These are phyloP conservation scores for Mitosporidium daphniae DNA, from an alignment of 371 early-diverging fungal species.

Conservation along the genomic window DNA sequence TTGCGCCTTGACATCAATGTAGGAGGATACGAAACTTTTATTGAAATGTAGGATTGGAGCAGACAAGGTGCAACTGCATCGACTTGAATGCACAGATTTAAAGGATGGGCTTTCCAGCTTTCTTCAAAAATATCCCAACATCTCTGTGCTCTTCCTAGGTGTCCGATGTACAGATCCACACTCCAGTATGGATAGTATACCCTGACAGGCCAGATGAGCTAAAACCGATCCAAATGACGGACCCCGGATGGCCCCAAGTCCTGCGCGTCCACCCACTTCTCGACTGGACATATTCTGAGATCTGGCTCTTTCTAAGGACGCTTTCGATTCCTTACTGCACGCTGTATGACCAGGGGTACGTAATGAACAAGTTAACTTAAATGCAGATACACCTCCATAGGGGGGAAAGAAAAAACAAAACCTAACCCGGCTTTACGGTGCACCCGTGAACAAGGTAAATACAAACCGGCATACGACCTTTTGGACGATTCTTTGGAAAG, in stretches of 20 bases:
- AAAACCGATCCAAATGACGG: slow-evolving; percentile 27
- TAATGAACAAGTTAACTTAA: slow-evolving; percentile 1
- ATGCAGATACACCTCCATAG: slow-evolving; percentile 56
- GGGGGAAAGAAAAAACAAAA: slow-evolving; percentile 34
- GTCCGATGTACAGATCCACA: slow-evolving; percentile 59
- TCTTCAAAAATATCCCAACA: slow-evolving; percentile 13
- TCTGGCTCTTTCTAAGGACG: slow-evolving; percentile 34
- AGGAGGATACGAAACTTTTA: no score
- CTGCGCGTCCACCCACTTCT: slow-evolving; percentile 67
- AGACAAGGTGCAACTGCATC: background rate
- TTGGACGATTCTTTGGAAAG: slow-evolving; percentile 23
- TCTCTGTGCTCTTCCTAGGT: slow-evolving; percentile 48
- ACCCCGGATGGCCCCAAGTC: slow-evolving; percentile 51
- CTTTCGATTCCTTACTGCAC: slow-evolving; percentile 42
- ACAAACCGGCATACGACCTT: slow-evolving; percentile 26
- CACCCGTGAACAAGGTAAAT: slow-evolving; percentile 11
- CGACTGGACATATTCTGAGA: slow-evolving; percentile 40
- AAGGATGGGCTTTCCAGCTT: slow-evolving; percentile 26
- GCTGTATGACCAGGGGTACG: slow-evolving; percentile 45
- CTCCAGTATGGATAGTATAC: slow-evolving; percentile 14
- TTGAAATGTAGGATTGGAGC: no score
- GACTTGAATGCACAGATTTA: slow-evolving; percentile 15
- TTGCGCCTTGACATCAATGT: no score
- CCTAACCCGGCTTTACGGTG: slow-evolving; percentile 28
- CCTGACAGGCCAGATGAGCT: slow-evolving; percentile 13